Evolutionary conservation across 148 eudicot genomes (phyloP).

Genomic region (Vaccinium darrowii): DNA sequence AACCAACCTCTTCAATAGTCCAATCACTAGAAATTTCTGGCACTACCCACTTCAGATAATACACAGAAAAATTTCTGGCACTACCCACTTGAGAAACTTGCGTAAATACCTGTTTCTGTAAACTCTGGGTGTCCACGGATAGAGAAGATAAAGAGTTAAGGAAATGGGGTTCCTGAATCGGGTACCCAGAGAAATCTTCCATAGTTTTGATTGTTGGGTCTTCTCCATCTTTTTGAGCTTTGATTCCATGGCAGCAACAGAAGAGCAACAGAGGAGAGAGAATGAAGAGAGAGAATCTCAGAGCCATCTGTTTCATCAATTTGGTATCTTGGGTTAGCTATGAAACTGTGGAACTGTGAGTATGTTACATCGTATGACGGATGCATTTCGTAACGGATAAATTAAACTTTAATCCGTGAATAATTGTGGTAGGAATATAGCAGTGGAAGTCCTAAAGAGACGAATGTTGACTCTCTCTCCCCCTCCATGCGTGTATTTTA

Average conservation of each 20-base stretch:
- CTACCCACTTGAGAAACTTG: not conserved
- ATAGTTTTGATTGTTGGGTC: conserved; percentile 61
- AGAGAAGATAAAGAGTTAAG: conserved; percentile 41
- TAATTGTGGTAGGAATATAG: not conserved
- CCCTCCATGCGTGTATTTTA: not conserved
- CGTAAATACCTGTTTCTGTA: conserved; percentile 54
- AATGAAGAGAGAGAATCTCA: conserved; percentile 9
- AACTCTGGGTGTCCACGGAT: conserved; percentile 45
- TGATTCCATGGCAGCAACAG: conserved; percentile 9
- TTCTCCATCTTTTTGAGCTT: conserved; percentile 23
- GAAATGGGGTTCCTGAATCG: conserved; percentile 41
- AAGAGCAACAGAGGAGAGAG: not conserved
- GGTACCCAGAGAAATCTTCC: conserved; percentile 78
- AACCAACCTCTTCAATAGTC: not conserved
- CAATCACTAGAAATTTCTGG: not conserved
- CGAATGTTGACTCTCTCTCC: not conserved
- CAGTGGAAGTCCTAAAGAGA: not conserved
- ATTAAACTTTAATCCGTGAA: not conserved
- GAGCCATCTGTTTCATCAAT: conserved; percentile 17
- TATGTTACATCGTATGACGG: not conserved
- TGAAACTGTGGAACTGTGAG: not conserved
- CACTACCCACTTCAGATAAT: conserved; percentile 12
- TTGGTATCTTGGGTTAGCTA: not conserved
- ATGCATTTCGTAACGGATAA: not conserved
- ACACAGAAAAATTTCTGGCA: too few relatives aligned